phyloP scores from a whole-genome alignment of 2,329 filamentous ascomycete species.

The Stagonosporopsis vannaccii region DNA sequence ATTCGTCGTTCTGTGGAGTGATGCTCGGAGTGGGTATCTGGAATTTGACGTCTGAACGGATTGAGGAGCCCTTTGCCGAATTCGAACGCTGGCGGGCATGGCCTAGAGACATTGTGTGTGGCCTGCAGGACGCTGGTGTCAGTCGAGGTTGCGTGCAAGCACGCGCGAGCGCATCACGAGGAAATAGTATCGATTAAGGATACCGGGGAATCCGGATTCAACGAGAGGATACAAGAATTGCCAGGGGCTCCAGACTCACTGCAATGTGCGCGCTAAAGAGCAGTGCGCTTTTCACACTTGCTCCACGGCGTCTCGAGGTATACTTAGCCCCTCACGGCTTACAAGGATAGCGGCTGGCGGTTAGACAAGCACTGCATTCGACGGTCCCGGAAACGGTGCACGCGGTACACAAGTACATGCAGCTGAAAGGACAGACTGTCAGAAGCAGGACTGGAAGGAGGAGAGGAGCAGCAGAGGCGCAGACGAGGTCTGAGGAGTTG shows the following conservation, averaged over 20 bases:
- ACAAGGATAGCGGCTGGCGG: conserved; percentile 44
- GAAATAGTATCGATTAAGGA: conserved; percentile 38
- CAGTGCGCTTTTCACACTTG: conserved; percentile 41
- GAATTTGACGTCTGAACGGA: conserved; percentile 43
- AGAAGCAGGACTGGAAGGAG: conserved; percentile 34
- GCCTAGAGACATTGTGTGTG: conserved; percentile 55
- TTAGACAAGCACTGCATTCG: conserved; percentile 52
- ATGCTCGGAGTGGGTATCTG: conserved; percentile 54
- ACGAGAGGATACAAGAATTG: conserved; percentile 29
- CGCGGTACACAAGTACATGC: conserved; percentile 35
- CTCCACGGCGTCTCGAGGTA: conserved; percentile 49
- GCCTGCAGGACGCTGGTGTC: conserved; percentile 39
- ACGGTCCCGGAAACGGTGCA: conserved; percentile 43
- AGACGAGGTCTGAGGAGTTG: conserved; percentile 39
- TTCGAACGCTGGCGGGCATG: conserved; percentile 52
- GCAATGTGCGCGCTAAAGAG: conserved; percentile 46
- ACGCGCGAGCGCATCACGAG: conserved; percentile 40
- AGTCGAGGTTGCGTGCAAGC: conserved; percentile 36
- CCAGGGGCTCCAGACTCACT: conserved; percentile 48
- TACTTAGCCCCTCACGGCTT: conserved; percentile 49
- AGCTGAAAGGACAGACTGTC: conserved; percentile 44
- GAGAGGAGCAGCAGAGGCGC: conserved; percentile 42
- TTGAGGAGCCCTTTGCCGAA: conserved; percentile 46
- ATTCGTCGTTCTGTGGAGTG: conserved; percentile 56
- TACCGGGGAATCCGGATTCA: conserved; percentile 33